phyloP scores from a whole-genome alignment of 768 basidiomycete genomes.

The Lentinula lateritia region DNA sequence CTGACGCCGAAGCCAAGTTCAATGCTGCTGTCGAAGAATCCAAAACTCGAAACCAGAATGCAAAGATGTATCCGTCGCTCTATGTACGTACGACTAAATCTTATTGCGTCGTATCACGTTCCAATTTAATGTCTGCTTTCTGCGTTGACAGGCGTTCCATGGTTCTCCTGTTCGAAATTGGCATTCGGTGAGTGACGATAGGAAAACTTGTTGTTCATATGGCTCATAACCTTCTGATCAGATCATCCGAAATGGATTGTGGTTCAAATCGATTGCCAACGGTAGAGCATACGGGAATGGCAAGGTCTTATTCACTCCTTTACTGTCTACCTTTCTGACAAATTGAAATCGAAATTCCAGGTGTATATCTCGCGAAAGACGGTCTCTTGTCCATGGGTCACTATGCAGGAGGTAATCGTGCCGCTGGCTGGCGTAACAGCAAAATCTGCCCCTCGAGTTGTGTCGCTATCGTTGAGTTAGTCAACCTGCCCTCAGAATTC shows the following conservation, averaged over 20 bases:
- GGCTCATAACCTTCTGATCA: slow-evolving; percentile 15
- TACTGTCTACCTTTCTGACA: background rate
- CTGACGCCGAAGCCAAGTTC: slow-evolving; percentile 68
- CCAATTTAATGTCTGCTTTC: background rate
- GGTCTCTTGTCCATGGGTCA: slow-evolving; percentile 38
- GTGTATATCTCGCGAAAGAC: slow-evolving; percentile 67
- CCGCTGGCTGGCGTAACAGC: slow-evolving; percentile 46
- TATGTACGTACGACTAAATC: slow-evolving; percentile 28
- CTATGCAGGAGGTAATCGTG: slow-evolving; percentile 31
- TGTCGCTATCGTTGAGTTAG: slow-evolving; percentile 59
- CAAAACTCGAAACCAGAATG: slow-evolving; percentile 30
- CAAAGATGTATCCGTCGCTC: slow-evolving; percentile 38
- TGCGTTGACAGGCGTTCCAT: slow-evolving; percentile 53
- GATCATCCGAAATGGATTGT: slow-evolving; percentile 71
- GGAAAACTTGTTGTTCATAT: background rate
- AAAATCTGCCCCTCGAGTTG: slow-evolving; percentile 39
- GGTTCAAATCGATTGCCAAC: slow-evolving; percentile 49
- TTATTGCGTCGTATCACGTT: background rate
- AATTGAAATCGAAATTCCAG: slow-evolving; percentile 22
- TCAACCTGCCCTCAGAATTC: slow-evolving; percentile 54
- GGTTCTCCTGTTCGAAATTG: slow-evolving; percentile 61
- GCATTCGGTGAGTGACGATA: slow-evolving; percentile 49
- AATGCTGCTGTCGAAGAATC: slow-evolving; percentile 37
- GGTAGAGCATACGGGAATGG: slow-evolving; percentile 65
- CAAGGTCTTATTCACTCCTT: slow-evolving; percentile 10